Base-by-base conservation (phyloP, 1,284 basidiomycete species). In the Heterobasidion annosum region DNA sequence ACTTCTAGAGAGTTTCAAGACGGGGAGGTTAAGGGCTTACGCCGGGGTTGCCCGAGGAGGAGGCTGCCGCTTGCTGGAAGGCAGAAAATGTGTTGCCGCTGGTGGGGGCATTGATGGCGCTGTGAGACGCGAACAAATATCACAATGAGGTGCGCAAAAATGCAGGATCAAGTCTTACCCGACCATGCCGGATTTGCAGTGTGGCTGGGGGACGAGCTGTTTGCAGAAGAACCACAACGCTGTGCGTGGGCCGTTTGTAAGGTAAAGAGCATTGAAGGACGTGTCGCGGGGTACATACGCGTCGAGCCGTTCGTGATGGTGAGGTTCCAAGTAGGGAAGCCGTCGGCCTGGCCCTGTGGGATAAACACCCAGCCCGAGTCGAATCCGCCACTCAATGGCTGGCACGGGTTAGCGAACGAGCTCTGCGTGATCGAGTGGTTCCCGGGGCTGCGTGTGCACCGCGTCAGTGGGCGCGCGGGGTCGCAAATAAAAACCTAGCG, bases 141-240 rank as follows among this genome's bases (percentile, higher is more conserved):
- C 7, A 12, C 37, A 10, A 40, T 40, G 25, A 25, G 25, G 25
- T 25, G 25, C 25, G 25, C 4, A 25, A 25, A 5, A 4, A 25
- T 40, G 37, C 37, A n/a, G 37, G 37, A 40, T 1, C 3, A 3
- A 15, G 0, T 57, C 67, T 46, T 59, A 69, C 68, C 70, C 70
- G 51, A 71, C 70, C 70, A 67, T 71, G 62, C 77, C 77, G 8
- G 62, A 56, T 16, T 59, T 53, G 61, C 79, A 81, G 63, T 81
- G 79, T 19, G 69, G 62, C 3, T 53, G 19, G 15, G 76, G 75
- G 4, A 55, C n/a, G 12, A 72, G 68, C 60, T 79, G 77, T 58
- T 75, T 76, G 70, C 82, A 84, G 74, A 70, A 83, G 68, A 80
- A 81, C 81, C 81, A 84, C 55, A 83, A 73, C 8, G 81, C 76